Base-by-base conservation (phyloP, 1,139 yeast species). In the Kodamaea fungicola region DNA sequence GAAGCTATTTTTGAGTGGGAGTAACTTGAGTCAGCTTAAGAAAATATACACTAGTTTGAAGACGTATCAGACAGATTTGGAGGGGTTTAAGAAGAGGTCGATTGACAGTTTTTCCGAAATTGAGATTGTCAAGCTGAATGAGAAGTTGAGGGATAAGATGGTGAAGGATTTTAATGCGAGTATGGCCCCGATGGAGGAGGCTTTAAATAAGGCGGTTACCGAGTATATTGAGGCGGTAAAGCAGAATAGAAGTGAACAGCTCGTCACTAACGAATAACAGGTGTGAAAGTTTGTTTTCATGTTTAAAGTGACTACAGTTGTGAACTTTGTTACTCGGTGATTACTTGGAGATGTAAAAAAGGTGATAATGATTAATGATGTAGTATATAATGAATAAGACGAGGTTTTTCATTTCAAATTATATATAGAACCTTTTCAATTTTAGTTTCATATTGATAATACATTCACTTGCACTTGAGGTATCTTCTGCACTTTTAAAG, bases 21-120 rank as follows among this genome's bases (percentile, higher is more conserved):
- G 58, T 35, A 68, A 66, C 42, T 70, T 74, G 2, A 56, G 45
- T 10, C 74, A 68, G 42, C 52, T 69, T 29, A 67, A 66, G 43
- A 66, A 63, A 42, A 50, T 70, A 12, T 68, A 59, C 34, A 48
- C 59, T 6, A 64, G 64, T 37, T 56, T 70, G 41, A 66, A 62
- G 36, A 57, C 54, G 35, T 67, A 72, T 45, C 49, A 44, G 16
- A 40, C 36, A 7, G 50, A 49, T 25, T 35, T 49, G 36, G 39
- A 29, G 22, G 43, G 41, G 27, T 42, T 49, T 19, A 49, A 47
- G 32, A 46, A 45, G 31, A 31, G 49, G 16, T 26, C 44, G 4
- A 33, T 41, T 4, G 25, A 23, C 4, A 32, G 32, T 16, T 43
- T 47, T 12, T 30, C 27, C 6, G 42, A 40, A 8, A 34, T 49